Evolutionary conservation across 1,139 yeast genomes (phyloP).

Genomic region (Pneumocystis carinii): DNA sequence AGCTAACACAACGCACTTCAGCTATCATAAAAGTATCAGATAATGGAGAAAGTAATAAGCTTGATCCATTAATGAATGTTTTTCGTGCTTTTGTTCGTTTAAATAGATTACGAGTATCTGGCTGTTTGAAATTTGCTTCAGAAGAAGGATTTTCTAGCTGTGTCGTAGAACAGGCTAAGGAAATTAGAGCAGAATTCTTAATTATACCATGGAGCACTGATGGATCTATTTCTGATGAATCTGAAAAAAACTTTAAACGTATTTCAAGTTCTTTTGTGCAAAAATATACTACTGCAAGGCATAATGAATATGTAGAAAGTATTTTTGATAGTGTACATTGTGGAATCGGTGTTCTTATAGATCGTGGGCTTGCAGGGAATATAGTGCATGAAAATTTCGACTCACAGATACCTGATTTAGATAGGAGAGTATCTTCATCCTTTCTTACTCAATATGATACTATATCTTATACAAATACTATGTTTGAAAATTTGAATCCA

Average conservation of each 20-base stretch:
- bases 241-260: constrained; percentile 4
- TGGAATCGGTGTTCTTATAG: background rate
- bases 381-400: constrained; percentile 6
- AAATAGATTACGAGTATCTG: constrained; percentile 6
- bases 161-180: constrained; percentile 4
- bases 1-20: constrained; percentile 13
- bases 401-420: background rate
- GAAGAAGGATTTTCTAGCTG: constrained; percentile 5
- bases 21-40: constrained; percentile 12
- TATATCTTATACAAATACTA: background rate
- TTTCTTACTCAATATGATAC: background rate
- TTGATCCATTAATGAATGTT: constrained; percentile 10
- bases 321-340: constrained; percentile 2
- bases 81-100: constrained; percentile 9
- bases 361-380: constrained; percentile 2
- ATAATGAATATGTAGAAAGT: constrained; percentile 1
- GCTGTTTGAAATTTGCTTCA: constrained; percentile 10
- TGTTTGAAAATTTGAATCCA: background rate
- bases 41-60: constrained; percentile 7
- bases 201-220: constrained; percentile 11
- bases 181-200: constrained; percentile 7
- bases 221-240: constrained; percentile 5
- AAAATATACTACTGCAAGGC: constrained; percentile 3
- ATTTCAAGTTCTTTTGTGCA: constrained; percentile 4
- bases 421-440: background rate